A percentile compares a stretch with the other conserved stretches of the same genome.
phyloP scores from a whole-genome alignment of 768 basidiomycete genomes.

The Cystofilobasidium ferigula region DNA sequence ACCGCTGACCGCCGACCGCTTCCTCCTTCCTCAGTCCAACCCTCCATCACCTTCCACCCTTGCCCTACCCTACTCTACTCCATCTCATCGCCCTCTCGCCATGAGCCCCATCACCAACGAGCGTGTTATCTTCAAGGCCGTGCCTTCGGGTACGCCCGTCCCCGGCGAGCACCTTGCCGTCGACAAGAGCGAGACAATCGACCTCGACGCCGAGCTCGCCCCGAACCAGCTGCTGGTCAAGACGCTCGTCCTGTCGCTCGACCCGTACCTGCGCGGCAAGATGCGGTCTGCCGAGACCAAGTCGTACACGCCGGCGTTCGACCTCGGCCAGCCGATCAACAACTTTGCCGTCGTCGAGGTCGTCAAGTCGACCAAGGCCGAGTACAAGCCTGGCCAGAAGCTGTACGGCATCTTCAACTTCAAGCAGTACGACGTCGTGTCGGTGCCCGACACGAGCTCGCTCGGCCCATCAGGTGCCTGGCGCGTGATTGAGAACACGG shows the following conservation, averaged over 20 bases:
- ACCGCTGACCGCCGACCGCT: not conserved
- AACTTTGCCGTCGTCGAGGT: slow-evolving; percentile 40
- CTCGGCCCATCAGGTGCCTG: slow-evolving; percentile 37
- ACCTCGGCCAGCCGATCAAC: slow-evolving; percentile 30
- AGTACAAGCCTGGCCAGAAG: slow-evolving; percentile 41
- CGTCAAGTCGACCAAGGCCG: slow-evolving; percentile 41
- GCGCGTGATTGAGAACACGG: slow-evolving; percentile 42
- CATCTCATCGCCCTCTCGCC: not conserved
- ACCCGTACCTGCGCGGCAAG: slow-evolving; percentile 38
- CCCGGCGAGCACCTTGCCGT: slow-evolving; percentile 43
- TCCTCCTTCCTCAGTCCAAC: not conserved
- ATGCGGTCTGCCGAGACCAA: not conserved
- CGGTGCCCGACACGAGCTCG: not conserved
- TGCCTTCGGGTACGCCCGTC: slow-evolving; percentile 29
- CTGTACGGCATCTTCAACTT: slow-evolving; percentile 38
- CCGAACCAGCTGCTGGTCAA: slow-evolving; percentile 46
- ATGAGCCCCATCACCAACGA: slow-evolving; percentile 20
- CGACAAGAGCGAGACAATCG: slow-evolving; percentile 45
- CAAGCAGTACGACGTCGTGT: slow-evolving; percentile 15
- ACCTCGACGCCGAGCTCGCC: slow-evolving; percentile 44
- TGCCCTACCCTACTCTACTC: not conserved
- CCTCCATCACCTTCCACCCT: not conserved
- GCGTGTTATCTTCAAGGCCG: slow-evolving; percentile 27
- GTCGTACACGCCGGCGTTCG: slow-evolving; percentile 32
- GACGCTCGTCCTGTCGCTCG: slow-evolving; percentile 44